Evolutionary conservation across 139 green algal species (phyloP).

Genomic region (Chlamydomonas asymmetrica): DNA sequence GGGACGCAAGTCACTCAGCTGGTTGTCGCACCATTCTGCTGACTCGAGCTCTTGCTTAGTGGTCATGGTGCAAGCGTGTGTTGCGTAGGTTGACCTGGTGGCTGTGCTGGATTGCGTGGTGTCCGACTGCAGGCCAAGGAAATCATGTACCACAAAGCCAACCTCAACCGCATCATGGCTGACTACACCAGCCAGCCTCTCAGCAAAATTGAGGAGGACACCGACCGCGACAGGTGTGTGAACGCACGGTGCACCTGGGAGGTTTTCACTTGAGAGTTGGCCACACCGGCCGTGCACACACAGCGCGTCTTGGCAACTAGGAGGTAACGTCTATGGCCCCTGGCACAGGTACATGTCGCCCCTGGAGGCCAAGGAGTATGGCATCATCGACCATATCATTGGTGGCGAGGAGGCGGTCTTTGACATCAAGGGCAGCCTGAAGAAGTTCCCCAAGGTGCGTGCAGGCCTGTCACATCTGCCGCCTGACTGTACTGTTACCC

Average conservation of each 20-base stretch:
- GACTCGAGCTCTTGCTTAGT: too few relatives aligned
- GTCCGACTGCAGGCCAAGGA: constrained; percentile 84
- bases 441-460: constrained; percentile 52
- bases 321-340: too few relatives aligned
- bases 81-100: too few relatives aligned
- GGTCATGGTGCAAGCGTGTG: too few relatives aligned
- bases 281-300: too few relatives aligned
- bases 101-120: not conserved
- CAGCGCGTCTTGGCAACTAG: too few relatives aligned
- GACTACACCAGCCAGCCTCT: constrained; percentile 85
- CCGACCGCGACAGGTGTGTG: constrained; percentile 87
- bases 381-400: constrained; percentile 96
- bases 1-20: too few relatives aligned
- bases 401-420: constrained; percentile 88
- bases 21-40: too few relatives aligned
- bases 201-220: constrained; percentile 93
- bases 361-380: constrained; percentile 94
- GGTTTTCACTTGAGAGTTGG: not conserved
- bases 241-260: not conserved
- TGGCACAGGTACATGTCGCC: constrained; percentile 93
- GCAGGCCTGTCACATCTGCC: not conserved
- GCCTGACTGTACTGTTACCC: too few relatives aligned
- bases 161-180: constrained; percentile 97
- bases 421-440: constrained; percentile 45
- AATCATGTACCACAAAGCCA: constrained; percentile 99